phyloP scores from a whole-genome alignment of 1,284 basidiomycete genomes.

The Agroathelia rolfsii region DNA sequence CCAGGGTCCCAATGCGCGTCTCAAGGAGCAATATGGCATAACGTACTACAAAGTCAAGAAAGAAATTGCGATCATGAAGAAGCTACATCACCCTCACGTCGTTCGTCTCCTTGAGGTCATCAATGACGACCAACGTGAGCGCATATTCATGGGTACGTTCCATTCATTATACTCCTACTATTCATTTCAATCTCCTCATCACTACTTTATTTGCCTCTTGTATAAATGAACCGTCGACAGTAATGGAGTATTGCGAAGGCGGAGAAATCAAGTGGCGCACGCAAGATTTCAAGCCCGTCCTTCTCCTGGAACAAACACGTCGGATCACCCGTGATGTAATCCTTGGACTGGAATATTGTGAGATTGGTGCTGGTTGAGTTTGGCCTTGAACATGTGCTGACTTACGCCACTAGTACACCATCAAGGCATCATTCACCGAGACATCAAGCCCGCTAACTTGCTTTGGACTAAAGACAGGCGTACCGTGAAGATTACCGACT shows the following conservation, averaged over 20 bases:
- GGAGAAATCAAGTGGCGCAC: constrained; percentile 90
- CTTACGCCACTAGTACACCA: constrained; percentile 63
- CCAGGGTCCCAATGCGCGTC: constrained; percentile 38
- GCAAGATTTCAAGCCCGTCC: constrained; percentile 52
- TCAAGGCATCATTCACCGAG: constrained; percentile 97
- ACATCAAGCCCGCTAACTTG: constrained; percentile 98
- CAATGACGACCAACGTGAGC: constrained; percentile 72
- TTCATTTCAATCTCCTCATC: constrained; percentile 4
- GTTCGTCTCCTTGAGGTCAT: constrained; percentile 81
- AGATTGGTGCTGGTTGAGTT: constrained; percentile 23
- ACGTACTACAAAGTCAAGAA: constrained; percentile 52
- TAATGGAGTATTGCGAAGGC: constrained; percentile 93
- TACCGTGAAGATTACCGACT: constrained; percentile 94
- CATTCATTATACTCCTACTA: background rate
- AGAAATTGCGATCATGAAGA: constrained; percentile 88
- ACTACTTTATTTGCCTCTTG: constrained; percentile 2
- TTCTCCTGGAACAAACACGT: constrained; percentile 77
- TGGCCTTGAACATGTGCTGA: constrained; percentile 8
- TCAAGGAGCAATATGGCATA: constrained; percentile 43
- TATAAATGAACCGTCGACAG: constrained; percentile 27
- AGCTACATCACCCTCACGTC: constrained; percentile 71
- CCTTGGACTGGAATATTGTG: constrained; percentile 87
- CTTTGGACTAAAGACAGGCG: constrained; percentile 78
- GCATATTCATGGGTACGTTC: constrained; percentile 70
- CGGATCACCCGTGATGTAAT: constrained; percentile 88